A percentile compares a stretch with the other conserved stretches of the same genome.
Evolutionary conservation across 2,329 filamentous ascomycete species (phyloP).

Genomic region (Fusarium sublunatum): DNA sequence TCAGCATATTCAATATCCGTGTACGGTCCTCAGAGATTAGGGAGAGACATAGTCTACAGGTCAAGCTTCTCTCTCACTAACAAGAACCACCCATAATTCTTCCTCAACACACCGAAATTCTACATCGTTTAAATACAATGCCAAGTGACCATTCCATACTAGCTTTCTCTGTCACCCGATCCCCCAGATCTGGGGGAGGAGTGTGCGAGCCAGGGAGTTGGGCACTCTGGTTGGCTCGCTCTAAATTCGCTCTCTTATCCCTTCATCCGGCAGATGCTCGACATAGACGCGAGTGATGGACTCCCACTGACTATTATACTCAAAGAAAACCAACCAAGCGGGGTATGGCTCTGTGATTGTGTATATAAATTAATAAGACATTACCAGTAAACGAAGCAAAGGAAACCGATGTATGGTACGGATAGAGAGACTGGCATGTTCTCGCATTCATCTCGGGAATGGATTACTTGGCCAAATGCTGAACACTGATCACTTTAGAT

Average conservation of each 20-base stretch:
- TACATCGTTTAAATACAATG: neutral
- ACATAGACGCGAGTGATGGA: neutral
- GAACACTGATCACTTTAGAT: neutral
- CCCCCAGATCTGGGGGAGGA: constrained; percentile 14
- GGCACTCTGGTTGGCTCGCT: constrained; percentile 27
- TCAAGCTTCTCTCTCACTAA: constrained; percentile 2
- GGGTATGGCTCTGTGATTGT: no score
- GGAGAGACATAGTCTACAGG: neutral
- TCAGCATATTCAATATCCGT: no score
- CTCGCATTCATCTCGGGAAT: constrained; percentile 1
- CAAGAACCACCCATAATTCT: neutral
- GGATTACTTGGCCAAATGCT: neutral
- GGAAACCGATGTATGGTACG: neutral
- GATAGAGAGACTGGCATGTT: neutral
- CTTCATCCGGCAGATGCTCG: constrained; percentile 26
- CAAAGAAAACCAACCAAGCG: no score
- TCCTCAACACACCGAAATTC: neutral
- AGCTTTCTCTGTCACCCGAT: neutral
- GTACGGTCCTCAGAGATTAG: neutral
- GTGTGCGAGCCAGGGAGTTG: neutral
- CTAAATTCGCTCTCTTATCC: constrained; percentile 21
- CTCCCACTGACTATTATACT: neutral
- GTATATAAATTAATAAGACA: no score
- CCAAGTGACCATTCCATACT: neutral
- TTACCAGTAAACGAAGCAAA: no score